A percentile compares a stretch with the other conserved stretches of the same genome.
Conservation (phyloP, 306 rosid species). For the Dalbergia cochinchinensis region DNA sequence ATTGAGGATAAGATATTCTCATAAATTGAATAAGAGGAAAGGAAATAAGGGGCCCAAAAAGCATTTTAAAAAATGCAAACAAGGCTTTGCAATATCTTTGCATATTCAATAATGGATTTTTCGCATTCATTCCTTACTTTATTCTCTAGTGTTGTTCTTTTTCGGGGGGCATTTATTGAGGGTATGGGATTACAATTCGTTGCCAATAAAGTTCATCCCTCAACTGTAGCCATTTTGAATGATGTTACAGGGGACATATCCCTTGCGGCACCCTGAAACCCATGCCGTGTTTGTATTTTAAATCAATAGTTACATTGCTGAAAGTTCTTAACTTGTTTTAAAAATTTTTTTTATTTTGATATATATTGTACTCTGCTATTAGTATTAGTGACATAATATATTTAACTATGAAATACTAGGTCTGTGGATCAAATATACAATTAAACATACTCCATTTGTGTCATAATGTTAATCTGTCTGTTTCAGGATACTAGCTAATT, state of each 20-base stretch:
- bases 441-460: slow-evolving; percentile 27
- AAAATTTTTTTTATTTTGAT: neutral
- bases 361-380: neutral
- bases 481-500: neutral
- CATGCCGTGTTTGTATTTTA: neutral
- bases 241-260: neutral
- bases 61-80: too few species aligned
- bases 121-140: too few species aligned
- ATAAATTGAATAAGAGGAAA: too few species aligned
- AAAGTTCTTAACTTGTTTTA: neutral
- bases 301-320: neutral
- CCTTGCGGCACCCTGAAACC: neutral
- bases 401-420: slow-evolving; percentile 11
- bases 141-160: too few species aligned
- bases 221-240: too few species aligned
- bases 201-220: too few species aligned
- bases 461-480: slow-evolving; percentile 10
- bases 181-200: too few species aligned
- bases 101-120: too few species aligned
- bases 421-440: slow-evolving; percentile 33
- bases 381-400: slow-evolving; percentile 6
- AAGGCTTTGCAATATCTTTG: too few species aligned
- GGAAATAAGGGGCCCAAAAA: too few species aligned
- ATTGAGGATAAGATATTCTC: too few species aligned
- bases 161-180: too few species aligned